phyloP scores from a whole-genome alignment of 306 rosid species.

The Cicer arietinum region DNA sequence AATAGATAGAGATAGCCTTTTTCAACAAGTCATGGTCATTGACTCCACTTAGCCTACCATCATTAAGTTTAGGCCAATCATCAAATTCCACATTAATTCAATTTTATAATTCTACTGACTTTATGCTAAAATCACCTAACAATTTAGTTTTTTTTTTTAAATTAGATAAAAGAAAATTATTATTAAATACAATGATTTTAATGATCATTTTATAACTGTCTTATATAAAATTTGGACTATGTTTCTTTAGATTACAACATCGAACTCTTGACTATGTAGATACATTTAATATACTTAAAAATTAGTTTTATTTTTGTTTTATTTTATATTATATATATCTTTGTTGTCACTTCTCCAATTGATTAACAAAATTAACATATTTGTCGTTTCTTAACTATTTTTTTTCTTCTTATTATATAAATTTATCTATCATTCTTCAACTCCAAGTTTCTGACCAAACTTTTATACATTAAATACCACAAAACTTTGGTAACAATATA shows the following conservation, averaged over 20 bases:
- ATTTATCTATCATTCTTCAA: conserved; percentile 39
- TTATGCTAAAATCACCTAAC: conserved; percentile 22
- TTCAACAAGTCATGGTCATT: conserved; percentile 38
- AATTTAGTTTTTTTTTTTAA: too few relatives aligned
- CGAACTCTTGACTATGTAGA: too few relatives aligned
- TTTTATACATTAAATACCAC: conserved; percentile 51
- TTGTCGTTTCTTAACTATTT: conserved; percentile 39
- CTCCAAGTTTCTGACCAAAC: conserved; percentile 52
- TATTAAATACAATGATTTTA: too few relatives aligned
- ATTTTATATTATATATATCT: conserved; percentile 37
- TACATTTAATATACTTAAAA: too few relatives aligned
- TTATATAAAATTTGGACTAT: too few relatives aligned
- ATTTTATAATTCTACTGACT: conserved; percentile 12
- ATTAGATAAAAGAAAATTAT: too few relatives aligned
- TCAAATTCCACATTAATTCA: conserved; percentile 27
- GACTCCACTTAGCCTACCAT: conserved; percentile 38
- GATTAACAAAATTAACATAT: conserved; percentile 23
- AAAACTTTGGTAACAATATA: conserved; percentile 58
- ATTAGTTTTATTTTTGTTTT: conserved; percentile 34
- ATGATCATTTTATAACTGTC: too few relatives aligned
- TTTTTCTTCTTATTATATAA: conserved; percentile 16
- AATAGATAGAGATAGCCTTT: conserved; percentile 40
- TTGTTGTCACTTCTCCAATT: conserved; percentile 51
- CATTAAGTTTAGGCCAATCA: conserved; percentile 41
- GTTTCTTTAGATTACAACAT: too few relatives aligned